Base-by-base conservation (phyloP, 2,329 filamentous ascomycete species). In the Calonectria hongkongensis region DNA sequence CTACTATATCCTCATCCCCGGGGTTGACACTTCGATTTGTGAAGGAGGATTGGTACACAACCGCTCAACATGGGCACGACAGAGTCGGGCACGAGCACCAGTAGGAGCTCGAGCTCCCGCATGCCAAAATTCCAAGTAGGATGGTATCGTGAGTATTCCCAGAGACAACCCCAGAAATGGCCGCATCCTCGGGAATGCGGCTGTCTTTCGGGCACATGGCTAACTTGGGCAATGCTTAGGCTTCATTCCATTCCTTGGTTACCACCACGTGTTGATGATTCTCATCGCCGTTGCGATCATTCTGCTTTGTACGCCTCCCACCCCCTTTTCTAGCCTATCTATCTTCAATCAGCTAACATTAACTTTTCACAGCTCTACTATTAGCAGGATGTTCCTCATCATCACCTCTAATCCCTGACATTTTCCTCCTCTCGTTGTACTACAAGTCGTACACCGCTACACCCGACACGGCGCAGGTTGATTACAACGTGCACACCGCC, bases 361-460 rank as follows among this genome's bases (percentile, higher is more conserved):
- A 5, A 10, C 45, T 15, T 21, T 27, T 30, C 68, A 73, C 80
- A 98, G 96, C 97, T 79, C 91, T 99, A 76, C 87, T 99, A 80
- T 89, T 99, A 78, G 96, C 97, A 81, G 97, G 97, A 80, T 99
- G 97, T 86, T 98, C 97, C 5, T 98, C 96, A 12, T 98, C 96
- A 48, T 98, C 96, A 65, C 97, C 96, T 2, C 88, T 98, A 68
- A 98, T 99, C 79, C 97, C 97, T 30, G 92, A 93, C 82, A 98
- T 99, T 85, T 99, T 98, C 89, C 92, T 99, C 78, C 94, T 99
- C 77, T 98, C 96, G n/a, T 91, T 99, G 81, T 98, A 98, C 91
- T 99, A 98, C 88, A 88, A 98, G 83, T 89, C 91, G 74, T 98
- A 98, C 86, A 92, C 92, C 25, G 94, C 97, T 3, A 88, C 90